Evolutionary conservation across 2,329 filamentous ascomycete species (phyloP).

Genomic region (Alternaria conjuncta): DNA sequence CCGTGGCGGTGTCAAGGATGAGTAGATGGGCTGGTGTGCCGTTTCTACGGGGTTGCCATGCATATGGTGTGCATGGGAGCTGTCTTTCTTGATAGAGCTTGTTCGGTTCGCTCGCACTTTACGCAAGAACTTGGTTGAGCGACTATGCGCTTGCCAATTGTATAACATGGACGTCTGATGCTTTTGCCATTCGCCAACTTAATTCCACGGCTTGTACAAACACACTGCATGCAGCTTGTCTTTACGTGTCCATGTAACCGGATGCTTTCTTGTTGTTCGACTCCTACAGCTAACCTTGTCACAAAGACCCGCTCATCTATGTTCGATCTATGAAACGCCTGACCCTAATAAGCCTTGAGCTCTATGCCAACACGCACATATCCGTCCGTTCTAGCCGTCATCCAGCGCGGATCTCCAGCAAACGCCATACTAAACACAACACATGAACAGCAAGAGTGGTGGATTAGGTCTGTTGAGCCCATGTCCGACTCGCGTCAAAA

Average conservation of each 20-base stretch:
- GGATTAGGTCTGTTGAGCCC: background rate
- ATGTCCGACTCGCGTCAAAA: background rate
- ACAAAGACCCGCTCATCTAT: background rate
- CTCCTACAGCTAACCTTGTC: background rate
- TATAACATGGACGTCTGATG: constrained; percentile 6
- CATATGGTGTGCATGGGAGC: background rate
- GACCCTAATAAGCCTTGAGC: background rate
- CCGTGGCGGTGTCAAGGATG: constrained; percentile 60
- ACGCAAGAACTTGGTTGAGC: background rate
- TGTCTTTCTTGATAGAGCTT: background rate
- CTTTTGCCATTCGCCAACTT: background rate
- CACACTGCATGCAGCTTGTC: background rate
- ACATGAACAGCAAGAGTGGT: background rate
- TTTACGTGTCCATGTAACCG: background rate
- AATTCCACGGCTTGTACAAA: background rate
- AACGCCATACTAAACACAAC: background rate
- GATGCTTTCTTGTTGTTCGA: background rate
- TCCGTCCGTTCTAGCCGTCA: background rate
- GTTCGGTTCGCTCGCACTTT: background rate
- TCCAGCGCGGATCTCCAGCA: background rate
- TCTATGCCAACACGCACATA: background rate
- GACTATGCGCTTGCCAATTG: constrained; percentile 1
- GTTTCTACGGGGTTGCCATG: background rate
- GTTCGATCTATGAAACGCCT: background rate
- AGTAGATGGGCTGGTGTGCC: constrained; percentile 43